Conservation (phyloP, 2,329 filamentous ascomycete genomes). For the Simplicillium sp. region DNA sequence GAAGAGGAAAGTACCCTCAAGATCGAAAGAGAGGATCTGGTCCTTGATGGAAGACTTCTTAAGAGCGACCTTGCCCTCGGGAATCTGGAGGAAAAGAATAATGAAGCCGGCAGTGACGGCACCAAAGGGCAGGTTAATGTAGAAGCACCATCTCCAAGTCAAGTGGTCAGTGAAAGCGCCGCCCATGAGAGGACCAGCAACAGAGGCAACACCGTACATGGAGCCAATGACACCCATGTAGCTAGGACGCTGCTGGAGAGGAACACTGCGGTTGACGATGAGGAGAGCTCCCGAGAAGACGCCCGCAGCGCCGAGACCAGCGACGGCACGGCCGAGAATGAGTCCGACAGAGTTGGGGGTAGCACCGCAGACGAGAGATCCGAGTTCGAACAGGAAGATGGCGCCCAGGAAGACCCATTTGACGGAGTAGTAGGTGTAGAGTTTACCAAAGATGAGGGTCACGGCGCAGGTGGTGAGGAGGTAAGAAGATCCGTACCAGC, state of each 20-base stretch:
- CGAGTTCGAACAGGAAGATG: slow-evolving; percentile 9
- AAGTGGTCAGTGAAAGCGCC: slow-evolving; percentile 17
- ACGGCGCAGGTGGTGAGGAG: slow-evolving; percentile 12
- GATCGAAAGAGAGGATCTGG: slow-evolving; percentile 39
- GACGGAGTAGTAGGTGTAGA: slow-evolving; percentile 14
- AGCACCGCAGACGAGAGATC: slow-evolving; percentile 13
- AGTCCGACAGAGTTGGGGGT: slow-evolving; percentile 37
- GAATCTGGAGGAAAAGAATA: slow-evolving; percentile 12
- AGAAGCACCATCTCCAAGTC: slow-evolving; percentile 27
- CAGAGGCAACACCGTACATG: slow-evolving; percentile 29
- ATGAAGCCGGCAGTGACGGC: slow-evolving; percentile 18
- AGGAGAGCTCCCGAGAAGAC: slow-evolving; percentile 44
- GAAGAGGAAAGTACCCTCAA: slow-evolving; percentile 43
- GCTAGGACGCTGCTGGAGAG: slow-evolving; percentile 24
- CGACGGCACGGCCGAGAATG: slow-evolving; percentile 41
- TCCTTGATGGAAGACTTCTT: slow-evolving; percentile 17
- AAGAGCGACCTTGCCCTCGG: slow-evolving; percentile 4
- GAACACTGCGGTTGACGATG: slow-evolving; percentile 33
- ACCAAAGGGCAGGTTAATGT: slow-evolving; percentile 24
- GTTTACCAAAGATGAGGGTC: slow-evolving; percentile 12
- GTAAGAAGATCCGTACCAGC: slow-evolving; percentile 17
- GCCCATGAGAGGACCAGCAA: slow-evolving; percentile 16
- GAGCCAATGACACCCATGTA: slow-evolving; percentile 21
- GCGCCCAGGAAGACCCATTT: slow-evolving; percentile 12
- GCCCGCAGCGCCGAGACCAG: slow-evolving; percentile 32